Base-by-base conservation (phyloP, 768 basidiomycete species). In the Lactarius sanguifluus region DNA sequence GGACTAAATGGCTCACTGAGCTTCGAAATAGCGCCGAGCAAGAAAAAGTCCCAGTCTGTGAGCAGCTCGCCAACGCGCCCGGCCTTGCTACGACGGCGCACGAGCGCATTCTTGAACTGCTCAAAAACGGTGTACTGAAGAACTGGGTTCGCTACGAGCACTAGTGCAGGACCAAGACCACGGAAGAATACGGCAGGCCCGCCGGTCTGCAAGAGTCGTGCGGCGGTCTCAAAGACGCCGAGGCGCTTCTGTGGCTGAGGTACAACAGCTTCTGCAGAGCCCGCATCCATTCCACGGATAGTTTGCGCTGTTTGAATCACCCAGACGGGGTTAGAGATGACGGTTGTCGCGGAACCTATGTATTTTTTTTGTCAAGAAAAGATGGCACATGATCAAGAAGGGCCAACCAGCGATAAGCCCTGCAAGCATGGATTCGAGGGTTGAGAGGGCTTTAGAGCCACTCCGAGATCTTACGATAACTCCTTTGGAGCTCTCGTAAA, bases 241-340 rank as follows among this genome's bases (percentile, higher is more conserved):
- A 88, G 83, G 67, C 85, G 86, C 73, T 79, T 82, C 57, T 78
- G 74, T 8, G 76, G 65, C 10, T 71, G 66, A 25, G 75, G 75
- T 7, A 76, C 32, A 59, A n/a, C 57, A 32, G n/a, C 65, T 20
- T 16, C 55, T 1, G 43, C 50, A 47, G 62, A 66, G 18, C 54
- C 59, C 2, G 45, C 64, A 56, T 81, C 74, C 76, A 86, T 76
- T 40, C 84, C 86, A 59, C 81, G 83, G 38, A 90, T 88, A 10
- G 91, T 88, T 75, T 96, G 94, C 9, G 89, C 89, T 6, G 94
- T 94, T 75, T 98, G 95, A 25, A 98, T 82, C 57, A 97, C 94
- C 97, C 97, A 99, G 67, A 98, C 90, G 3, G 96, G 96, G 77
- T 98, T 98, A 75, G 87, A 91, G 69, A 92, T 82, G 69, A 96